Conservation (phyloP, 2,329 filamentous ascomycete genomes). For the Stagonosporopsis tanaceti region DNA sequence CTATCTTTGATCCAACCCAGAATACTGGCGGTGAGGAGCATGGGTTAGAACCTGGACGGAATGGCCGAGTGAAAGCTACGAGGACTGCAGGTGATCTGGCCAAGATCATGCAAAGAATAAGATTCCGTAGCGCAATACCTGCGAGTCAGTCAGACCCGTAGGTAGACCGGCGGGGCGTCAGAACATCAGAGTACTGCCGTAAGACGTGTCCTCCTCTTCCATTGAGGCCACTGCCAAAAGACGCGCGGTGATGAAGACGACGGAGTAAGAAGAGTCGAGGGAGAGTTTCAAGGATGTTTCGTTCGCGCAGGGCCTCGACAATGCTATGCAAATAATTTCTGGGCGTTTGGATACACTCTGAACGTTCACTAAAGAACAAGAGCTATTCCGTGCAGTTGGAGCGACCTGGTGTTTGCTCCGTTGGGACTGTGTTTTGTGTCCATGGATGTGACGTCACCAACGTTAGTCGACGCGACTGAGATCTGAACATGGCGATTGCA, state of each 20-base stretch:
- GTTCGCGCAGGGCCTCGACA: background rate
- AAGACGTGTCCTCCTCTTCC: background rate
- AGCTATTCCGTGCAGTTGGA: background rate
- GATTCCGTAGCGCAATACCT: background rate
- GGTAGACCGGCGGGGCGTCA: background rate
- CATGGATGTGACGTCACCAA: conserved; percentile 5
- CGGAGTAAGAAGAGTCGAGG: background rate
- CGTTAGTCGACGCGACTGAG: background rate
- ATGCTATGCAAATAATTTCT: background rate
- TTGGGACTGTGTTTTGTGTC: background rate
- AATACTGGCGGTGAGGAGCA: conserved; percentile 12
- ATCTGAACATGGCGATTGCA: background rate
- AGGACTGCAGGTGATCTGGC: background rate
- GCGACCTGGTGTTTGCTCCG: background rate
- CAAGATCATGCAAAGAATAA: conserved; percentile 2
- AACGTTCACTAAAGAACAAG: background rate
- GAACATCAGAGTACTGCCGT: background rate
- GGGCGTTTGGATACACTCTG: too few species aligned
- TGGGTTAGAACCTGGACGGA: background rate
- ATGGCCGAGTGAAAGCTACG: background rate
- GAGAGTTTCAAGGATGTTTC: background rate
- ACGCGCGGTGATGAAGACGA: background rate
- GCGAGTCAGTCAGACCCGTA: background rate
- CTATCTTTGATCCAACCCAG: background rate
- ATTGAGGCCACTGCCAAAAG: background rate